Base-by-base conservation (phyloP, 306 rosid species). In the Luffa acutangula region DNA sequence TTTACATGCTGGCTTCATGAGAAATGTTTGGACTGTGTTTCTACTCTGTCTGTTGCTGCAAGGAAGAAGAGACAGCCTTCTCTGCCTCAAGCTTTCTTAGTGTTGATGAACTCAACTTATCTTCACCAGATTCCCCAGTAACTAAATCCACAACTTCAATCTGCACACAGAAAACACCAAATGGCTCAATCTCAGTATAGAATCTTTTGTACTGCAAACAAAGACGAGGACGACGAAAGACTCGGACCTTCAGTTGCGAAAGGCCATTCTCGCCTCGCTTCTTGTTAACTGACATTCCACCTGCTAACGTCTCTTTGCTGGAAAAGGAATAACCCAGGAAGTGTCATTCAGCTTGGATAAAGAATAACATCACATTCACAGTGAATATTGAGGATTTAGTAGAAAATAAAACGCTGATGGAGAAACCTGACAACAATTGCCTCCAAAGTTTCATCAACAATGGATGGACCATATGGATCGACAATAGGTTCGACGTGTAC, bases 381-480 rank as follows among this genome's bases (percentile, higher is more conserved):
- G 57, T 21, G 39, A 71, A 63, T 63, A 63, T 34, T 7, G 42
- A 48, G 46, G 46, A 15, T 33, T 83, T 66, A 51, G 60, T 80
- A 48, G 82, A 83, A 79, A 73, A 72, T 56, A 53, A 84, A 60
- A 86, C 56, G 76, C 54, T 80, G 57, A 17, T 59, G 51, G 75
- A 80, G 89, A 56, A 81, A 95, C 99, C 99, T 95, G 79, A 93
- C 99, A 76, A 95, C 80, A 76, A 95, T 88, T 78, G 97, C 97
- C 83, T 95, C 97, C 90, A 95, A 88, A 63, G 87, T 84, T 85
- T 89, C 93, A 83, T 93, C 97, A 18, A 82, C 84, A 78, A 93
- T 88, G 48, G 99, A 93, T 78, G 99, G 99, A 63, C 99, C 99
- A 80, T 85, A 95, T 2, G 99, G 99, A 82, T 95, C 99, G 0